Percentiles rank a stretch among this genome's conserved stretches.
These are phyloP conservation scores for Caloboletus inedulis DNA, from an alignment of 1,284 basidiomycete species.

Conservation along the genomic window DNA sequence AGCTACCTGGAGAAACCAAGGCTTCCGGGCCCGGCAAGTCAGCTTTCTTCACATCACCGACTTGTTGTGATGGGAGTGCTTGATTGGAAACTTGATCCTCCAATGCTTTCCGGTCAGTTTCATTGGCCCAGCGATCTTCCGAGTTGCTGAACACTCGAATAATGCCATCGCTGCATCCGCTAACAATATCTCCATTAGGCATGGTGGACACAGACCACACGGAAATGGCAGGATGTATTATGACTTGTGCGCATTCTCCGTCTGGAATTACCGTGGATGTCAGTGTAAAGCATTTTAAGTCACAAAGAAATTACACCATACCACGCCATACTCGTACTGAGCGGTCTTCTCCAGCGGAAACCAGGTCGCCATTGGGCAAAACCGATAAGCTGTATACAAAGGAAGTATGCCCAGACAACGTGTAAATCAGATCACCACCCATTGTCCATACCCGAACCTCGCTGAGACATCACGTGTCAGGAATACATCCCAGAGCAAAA, in stretches of 20 bases:
- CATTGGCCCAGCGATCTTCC: slow-evolving; percentile 72
- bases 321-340: slow-evolving; percentile 79
- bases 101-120: slow-evolving; percentile 63
- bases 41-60: slow-evolving; percentile 90
- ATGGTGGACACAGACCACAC: slow-evolving; percentile 89
- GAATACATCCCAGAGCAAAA: neutral
- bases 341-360: slow-evolving; percentile 82
- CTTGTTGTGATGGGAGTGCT: slow-evolving; percentile 71
- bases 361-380: slow-evolving; percentile 72
- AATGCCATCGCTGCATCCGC: slow-evolving; percentile 83
- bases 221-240: slow-evolving; percentile 90
- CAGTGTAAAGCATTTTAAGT: neutral
- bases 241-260: slow-evolving; percentile 80
- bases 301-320: slow-evolving; percentile 23
- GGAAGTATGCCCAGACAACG: slow-evolving; percentile 89
- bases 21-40: slow-evolving; percentile 86
- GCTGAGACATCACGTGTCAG: slow-evolving; percentile 39
- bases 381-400: slow-evolving; percentile 92
- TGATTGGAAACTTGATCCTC: slow-evolving; percentile 73
- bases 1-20: slow-evolving; percentile 62
- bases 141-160: slow-evolving; percentile 85
- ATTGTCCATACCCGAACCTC: slow-evolving; percentile 91
- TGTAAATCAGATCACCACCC: slow-evolving; percentile 72
- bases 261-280: slow-evolving; percentile 37
- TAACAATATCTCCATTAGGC: slow-evolving; percentile 87